Evolutionary conservation across 2,329 filamentous ascomycete genomes (phyloP), one percentile per base, ranked within the genome.

Genomic region (Clonostachys solani): DNA sequence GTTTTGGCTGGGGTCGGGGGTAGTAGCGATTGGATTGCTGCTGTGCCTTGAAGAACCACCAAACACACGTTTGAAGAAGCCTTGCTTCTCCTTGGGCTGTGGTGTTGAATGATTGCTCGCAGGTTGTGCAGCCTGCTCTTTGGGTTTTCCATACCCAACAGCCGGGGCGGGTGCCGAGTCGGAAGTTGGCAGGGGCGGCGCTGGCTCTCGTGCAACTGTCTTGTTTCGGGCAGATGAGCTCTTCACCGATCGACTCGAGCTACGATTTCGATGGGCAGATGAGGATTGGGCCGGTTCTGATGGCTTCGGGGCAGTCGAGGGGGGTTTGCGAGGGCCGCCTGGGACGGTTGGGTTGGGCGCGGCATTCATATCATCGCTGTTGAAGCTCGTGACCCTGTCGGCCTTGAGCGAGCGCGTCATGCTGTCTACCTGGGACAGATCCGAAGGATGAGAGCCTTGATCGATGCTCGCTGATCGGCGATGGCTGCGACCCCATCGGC

Each of bases 31-130:
- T 46, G 42, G 35, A 16, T 48, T 47, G 42, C 46, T 50, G 43
- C 68, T 78, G 60, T 78, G 87, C 35, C 87, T 82, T 10, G 85
- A 87, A 41, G 74, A 45, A 44, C 50, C 67, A 37, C 87, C 89
- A 71, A 97, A 97, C 37, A 97, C 88, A 52, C 92, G 83, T 57
- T 90, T 84, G 72, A 97, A 97, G 72, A 99, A 97, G 17, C 94
- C 92, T 9, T 81, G 88, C 48, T 84, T 83, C 59, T 89, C 85
- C 61, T 87, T 89, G 45, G 74, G 67, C 56, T 72, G 54, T 50
- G 64, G 46, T 34, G 72, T 70, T 40, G 78, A 75, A 10, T 29
- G 9, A 29, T 10, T 29, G 23, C 23, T 29, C 52, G 77, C 75
- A 43, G 78, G 73, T 15, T 75, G 74, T 43, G 73, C 68, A 50